Conservation (phyloP, 352 stramenopile species). For the Thalassiosira hispida region DNA sequence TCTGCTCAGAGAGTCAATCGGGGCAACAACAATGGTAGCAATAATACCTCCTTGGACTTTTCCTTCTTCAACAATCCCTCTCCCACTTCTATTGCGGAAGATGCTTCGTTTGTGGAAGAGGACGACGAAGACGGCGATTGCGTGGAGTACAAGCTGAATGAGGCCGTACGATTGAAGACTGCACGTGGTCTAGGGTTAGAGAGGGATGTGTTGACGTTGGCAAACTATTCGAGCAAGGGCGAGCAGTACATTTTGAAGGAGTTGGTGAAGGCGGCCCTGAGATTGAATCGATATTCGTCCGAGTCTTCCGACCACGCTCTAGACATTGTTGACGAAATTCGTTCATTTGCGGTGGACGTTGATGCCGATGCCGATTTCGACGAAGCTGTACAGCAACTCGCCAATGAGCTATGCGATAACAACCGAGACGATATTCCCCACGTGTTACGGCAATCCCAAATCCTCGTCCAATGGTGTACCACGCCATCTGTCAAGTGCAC, state of each 20-base stretch:
- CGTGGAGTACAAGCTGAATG: conserved; percentile 78
- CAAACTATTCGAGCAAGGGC: conserved; percentile 57
- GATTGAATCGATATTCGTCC: conserved; percentile 31
- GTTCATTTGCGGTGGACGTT: conserved; percentile 55
- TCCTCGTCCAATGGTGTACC: conserved; percentile 62
- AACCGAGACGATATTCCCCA: conserved; percentile 57
- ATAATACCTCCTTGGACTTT: conserved; percentile 22
- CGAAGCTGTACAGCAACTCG: conserved; percentile 59
- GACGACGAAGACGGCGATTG: conserved; percentile 50
- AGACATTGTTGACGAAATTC: conserved; percentile 51
- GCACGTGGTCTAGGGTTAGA: conserved; percentile 66
- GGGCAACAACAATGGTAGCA: conserved; percentile 18
- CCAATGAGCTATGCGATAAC: conserved; percentile 63
- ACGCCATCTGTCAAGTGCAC: conserved; percentile 61
- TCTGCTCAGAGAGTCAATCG: conserved; percentile 19
- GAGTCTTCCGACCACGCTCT: conserved; percentile 13
- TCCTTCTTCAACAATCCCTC: conserved; percentile 31
- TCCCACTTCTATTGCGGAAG: conserved; percentile 13
- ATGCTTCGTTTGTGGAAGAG: conserved; percentile 15
- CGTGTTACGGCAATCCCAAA: conserved; percentile 23
- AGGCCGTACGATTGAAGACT: conserved; percentile 65
- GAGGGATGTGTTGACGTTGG: conserved; percentile 35
- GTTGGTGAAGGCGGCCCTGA: conserved; percentile 58
- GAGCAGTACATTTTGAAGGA: conserved; percentile 71
- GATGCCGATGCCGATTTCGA: conserved; percentile 66